Evolutionary conservation across 2,329 filamentous ascomycete genomes (phyloP), one percentile per base, ranked within the genome.

Genomic region (Ascochyta lentis): DNA sequence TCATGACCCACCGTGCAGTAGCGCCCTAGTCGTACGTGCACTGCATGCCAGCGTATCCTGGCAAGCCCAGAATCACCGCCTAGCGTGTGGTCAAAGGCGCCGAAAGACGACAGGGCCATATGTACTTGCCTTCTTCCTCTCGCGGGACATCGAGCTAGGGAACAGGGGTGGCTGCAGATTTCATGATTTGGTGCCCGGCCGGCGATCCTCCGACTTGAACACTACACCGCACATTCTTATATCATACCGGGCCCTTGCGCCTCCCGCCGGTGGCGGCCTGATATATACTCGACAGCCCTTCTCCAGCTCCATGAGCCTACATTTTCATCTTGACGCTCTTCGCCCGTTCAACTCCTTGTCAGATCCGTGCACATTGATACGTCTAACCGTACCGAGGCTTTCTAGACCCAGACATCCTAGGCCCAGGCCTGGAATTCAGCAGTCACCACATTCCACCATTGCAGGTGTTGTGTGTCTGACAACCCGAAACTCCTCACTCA

Each of bases 181-280:
- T 54, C 45, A 66, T 70, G 65, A 69, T 68, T 71, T 67, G 65
- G 65, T 68, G 62, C 56, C 56, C 61, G 54, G 54, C 58, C 61
- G 60, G 64, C 61, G 64, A 69, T 64, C 61, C 60, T 61, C 59
- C 54, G 56, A 60, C 61, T 27, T 50, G 42, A 35, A 56, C 27
- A 56, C 47, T 56, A 66, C 71, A 74, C 69, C 70, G 70, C 63
- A 69, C 49, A 61, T 63, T 67, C 62, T 65, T 69, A 70, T 72
- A 72, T 69, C 43, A 48, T 64, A 66, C 61, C 49, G 54, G 60
- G 64, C 51, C 64, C 68, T 64, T 68, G 55, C 64, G 56, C 65
- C 51, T 52, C 51, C 54, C 49, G 49, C 46, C 58, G 61, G 57
- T 64, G 63, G 64, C 60, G 60, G 60, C 50, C 64, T 56, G 43